Base-by-base conservation (phyloP, 306 rosid genomes). In the Quercus wislizeni region DNA sequence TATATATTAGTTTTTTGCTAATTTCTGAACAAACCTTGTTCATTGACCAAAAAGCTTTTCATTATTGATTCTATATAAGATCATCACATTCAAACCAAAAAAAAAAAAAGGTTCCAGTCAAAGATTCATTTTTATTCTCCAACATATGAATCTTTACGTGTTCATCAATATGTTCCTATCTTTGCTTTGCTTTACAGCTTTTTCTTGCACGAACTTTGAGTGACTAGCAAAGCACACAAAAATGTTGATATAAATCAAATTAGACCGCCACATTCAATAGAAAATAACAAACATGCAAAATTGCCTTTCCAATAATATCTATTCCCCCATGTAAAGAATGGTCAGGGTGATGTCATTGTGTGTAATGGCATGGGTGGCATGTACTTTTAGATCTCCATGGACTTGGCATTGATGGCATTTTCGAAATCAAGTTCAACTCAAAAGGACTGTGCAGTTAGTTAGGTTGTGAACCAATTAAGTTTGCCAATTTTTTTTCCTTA, bases 31-130 rank as follows among this genome's bases (percentile, higher is more conserved):
- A 85, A 49, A 75, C 71, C 71, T 61, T 12, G 30, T 51, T 49
- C 54, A 69, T 56, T 74, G 85, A 71, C 80, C 73, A 8, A 56
- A 78, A 83, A 75, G 83, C 76, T 21, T 58, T 69, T 8, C 61
- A 71, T 78, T 56, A 75, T 54, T 70, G 71, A 71, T 55, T 57
- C 75, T 64, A 23, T 31, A 30, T 73, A 31, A 31, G 41, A 18
- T 56, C 78, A 57, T n/a, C 76, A 57, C 31, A 55, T 86, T 74
- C 78, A 77, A 87, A 85, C 83, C 83, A 76, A 49, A 38, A 35
- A 49, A 38, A 35, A 38, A 38, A 38, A 38, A 38, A 38, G 11
- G 78, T 25, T 81, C 43, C 14, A 69, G 88, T 87, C 86, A 87
- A 87, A 87, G 83, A 85, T 79, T 74, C 78, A 72, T 72, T 51